These are phyloP conservation scores for Albatrellus sp. DNA, from an alignment of 1,284 basidiomycete species.

Conservation along the genomic window DNA sequence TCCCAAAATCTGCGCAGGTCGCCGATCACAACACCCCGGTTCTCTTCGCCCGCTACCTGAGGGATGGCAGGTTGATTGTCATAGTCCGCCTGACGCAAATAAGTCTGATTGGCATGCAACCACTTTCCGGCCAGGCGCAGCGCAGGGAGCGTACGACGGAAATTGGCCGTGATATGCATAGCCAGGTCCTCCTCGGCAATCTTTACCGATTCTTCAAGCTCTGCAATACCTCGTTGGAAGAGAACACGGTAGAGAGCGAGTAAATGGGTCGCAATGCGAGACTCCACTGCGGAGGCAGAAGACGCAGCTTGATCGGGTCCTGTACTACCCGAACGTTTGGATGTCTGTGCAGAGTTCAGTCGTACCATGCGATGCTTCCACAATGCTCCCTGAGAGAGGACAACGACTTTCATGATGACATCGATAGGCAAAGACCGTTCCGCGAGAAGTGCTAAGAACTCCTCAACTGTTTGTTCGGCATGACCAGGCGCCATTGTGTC, in stretches of 20 bases:
- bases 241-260: conserved; percentile 59
- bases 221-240: conserved; percentile 50
- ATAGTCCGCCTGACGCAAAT: conserved; percentile 36
- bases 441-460: conserved; percentile 48
- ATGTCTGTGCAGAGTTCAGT: conserved; percentile 20
- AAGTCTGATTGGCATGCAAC: conserved; percentile 71
- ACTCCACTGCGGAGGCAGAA: conserved; percentile 35
- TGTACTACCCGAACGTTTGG: conserved; percentile 17
- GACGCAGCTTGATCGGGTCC: conserved; percentile 6
- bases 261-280: conserved; percentile 61
- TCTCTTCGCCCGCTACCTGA: background rate
- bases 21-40: conserved; percentile 9
- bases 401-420: conserved; percentile 63
- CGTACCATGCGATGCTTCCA: conserved; percentile 73
- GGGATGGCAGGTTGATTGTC: too few species aligned
- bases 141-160: conserved; percentile 79
- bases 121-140: conserved; percentile 85
- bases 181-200: conserved; percentile 54
- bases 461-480: conserved; percentile 32
- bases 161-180: conserved; percentile 73
- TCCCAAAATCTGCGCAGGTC: conserved; percentile 57
- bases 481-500: conserved; percentile 33
- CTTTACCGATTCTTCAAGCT: conserved; percentile 40
- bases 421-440: conserved; percentile 67
- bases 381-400: conserved; percentile 65